Conservation (phyloP, 2,329 filamentous ascomycete genomes). For the Trichoderma asperellum region DNA sequence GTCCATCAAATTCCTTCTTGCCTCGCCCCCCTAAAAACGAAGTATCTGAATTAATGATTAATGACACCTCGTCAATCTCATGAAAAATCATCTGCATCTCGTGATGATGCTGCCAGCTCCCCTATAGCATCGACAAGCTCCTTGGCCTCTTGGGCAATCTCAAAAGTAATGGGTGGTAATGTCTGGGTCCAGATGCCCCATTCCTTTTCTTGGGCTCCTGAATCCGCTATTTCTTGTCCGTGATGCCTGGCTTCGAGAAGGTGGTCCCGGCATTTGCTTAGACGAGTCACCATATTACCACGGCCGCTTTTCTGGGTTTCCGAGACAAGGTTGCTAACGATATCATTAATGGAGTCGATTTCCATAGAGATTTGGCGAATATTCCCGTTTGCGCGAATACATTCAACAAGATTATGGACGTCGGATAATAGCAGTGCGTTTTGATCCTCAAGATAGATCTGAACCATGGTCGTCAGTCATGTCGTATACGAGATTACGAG, state of each 20-base stretch:
- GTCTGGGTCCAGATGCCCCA: conserved; percentile 70
- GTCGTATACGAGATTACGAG: conserved; percentile 21
- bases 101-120: conserved; percentile 40
- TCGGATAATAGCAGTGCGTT: conserved; percentile 77
- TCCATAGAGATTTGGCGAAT: conserved; percentile 69
- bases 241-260: conserved; percentile 66
- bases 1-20: not conserved
- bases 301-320: conserved; percentile 64
- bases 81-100: conserved; percentile 53
- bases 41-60: conserved; percentile 23
- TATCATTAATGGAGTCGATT: conserved; percentile 69
- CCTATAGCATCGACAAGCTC: conserved; percentile 60
- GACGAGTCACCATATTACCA: conserved; percentile 55
- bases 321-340: conserved; percentile 70
- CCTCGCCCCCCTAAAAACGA: not conserved
- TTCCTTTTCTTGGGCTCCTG: conserved; percentile 54
- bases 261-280: conserved; percentile 67
- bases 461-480: conserved; percentile 32
- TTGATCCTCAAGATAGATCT: conserved; percentile 82
- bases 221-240: conserved; percentile 62
- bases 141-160: conserved; percentile 81
- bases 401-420: conserved; percentile 78
- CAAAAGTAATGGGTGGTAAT: conserved; percentile 83
- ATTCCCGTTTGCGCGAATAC: conserved; percentile 67
- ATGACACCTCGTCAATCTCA: conserved; percentile 36